Evolutionary conservation across 768 basidiomycete species (phyloP), one percentile per base, ranked within the genome.

Genomic region (Trametes coccinea): DNA sequence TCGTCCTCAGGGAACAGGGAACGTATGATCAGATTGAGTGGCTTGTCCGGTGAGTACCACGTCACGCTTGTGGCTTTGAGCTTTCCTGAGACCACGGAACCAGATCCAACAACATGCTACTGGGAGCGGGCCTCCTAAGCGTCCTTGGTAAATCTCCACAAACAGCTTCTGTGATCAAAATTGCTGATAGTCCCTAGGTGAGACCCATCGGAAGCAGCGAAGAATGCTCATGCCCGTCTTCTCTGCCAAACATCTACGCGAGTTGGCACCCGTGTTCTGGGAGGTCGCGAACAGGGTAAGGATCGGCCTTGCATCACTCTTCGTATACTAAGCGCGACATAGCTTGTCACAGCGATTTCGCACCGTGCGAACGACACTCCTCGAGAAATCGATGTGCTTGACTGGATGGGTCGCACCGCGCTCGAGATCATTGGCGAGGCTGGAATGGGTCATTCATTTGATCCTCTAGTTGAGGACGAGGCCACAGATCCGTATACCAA

Each of bases 361-460:
- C 33, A 29, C 8, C 46, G 59, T 13, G 57, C 66, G 2, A 10
- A 58, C 3, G 45, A 40, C 27, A 43, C 54, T 4, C 52, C 58
- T 8, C 14, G 47, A 5, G 64, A 70, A 16, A 47, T 72, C 14
- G 67, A 72, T 59, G 60, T 72, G 47, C 64, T 71, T n/a, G 61
- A 69, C 34, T 72, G 71, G 71, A 67, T 72, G 69, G 60, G 60
- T 1, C 71, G 71, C 34, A 66, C 66, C 0, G 69, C 72, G 9
- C 67, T 73, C 9, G 72, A 73, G 59, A 62, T 82, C 45, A 76
- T 84, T 45, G 81, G 79, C 3, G 80, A 79, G 70, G 77, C 77
- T 16, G 80, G 82, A 4, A 72, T 84, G 31, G 78, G 78, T 0
- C 72, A 71, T 46, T 75, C 76, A 1, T 77, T 78, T 51, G 75